Evolutionary conservation across 305 asterid genomes (phyloP), one percentile per base, ranked within the genome.

Genomic region (Plantago rigida): DNA sequence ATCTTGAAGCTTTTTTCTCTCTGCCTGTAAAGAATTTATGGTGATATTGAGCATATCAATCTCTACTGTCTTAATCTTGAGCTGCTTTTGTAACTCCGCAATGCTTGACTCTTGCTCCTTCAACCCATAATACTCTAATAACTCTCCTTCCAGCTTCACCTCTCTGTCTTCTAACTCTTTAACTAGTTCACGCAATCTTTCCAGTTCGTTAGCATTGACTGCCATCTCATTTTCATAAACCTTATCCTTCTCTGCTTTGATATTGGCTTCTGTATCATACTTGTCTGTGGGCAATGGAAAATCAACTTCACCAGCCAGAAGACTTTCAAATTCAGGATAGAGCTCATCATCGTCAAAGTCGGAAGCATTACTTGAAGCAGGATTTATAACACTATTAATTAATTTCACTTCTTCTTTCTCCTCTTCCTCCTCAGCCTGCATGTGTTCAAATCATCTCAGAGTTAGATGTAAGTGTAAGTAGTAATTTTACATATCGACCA

Each of bases 81-180:
- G 86, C 79, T 89, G 97, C 70, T 79, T 89, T 68, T 87, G 95
- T 49, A 89, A 59, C 79, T 93, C 99, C 4, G 78, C 24, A 9
- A 89, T 63, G 59, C 84, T 76, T 46, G 95, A 79, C 51, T 93
- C 99, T 72, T 93, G 96, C 76, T 89, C 99, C 78, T 83, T 83
- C 71, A 93, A 69, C 13, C 97, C 97, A 34, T 89, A 85, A 60
- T 89, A 92, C 56, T 89, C 95, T 0, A 92, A 83, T 53, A 92
- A 84, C 81, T 92, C 99, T 0, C 93, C 95, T 75, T 92, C 96
- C 15, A 87, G 97, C 76, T 85, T 89, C 73, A 84, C 96, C 56
- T 89, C 97, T 71, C 99, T 78, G 65, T 93, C 97, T 73, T 85
- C 95, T 64, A 93, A 53, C 66, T 89, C 99, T 57, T 72, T 71